Evolutionary conservation across 352 stramenopile species (phyloP).

Genomic region (Blastocystis sp.): DNA sequence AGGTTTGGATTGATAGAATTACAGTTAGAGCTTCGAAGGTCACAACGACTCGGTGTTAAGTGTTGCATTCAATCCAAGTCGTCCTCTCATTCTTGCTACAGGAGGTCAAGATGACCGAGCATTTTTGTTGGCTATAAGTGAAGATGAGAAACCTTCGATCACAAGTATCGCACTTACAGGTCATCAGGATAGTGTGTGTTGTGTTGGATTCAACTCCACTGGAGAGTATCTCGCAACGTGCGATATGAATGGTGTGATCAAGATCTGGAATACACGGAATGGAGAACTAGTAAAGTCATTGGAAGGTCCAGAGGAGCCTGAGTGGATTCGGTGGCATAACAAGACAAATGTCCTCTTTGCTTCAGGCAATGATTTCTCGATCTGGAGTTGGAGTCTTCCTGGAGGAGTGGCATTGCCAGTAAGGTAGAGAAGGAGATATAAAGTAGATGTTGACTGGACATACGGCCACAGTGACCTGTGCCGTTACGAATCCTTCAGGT

Average conservation of each 20-base stretch:
- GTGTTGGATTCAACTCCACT: neutral
- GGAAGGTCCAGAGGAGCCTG: slow-evolving; percentile 28
- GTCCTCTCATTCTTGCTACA: neutral
- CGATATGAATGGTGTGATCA: slow-evolving; percentile 55
- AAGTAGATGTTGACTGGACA: slow-evolving; percentile 39
- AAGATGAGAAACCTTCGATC: neutral
- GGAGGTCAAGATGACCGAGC: slow-evolving; percentile 41
- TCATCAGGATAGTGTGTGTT: slow-evolving; percentile 40
- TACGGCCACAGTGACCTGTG: slow-evolving; percentile 39
- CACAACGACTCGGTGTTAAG: slow-evolving; percentile 44
- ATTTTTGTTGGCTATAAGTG: neutral
- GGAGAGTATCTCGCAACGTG: slow-evolving; percentile 24
- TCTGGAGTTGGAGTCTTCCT: slow-evolving; percentile 48
- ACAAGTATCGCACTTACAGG: neutral
- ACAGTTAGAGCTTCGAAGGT: slow-evolving; percentile 30
- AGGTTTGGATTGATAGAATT: neutral
- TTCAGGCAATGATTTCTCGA: slow-evolving; percentile 29
- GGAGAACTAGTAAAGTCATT: slow-evolving; percentile 28
- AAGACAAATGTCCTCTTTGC: slow-evolving; percentile 41
- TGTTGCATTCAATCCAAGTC: slow-evolving; percentile 30
- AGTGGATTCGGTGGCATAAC: slow-evolving; percentile 36
- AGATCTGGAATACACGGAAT: neutral
- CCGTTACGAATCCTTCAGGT: neutral
- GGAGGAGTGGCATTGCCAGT: neutral
- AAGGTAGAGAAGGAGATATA: neutral